Base-by-base conservation (phyloP, 805 yeast genomes). In the Wickerhamomyces bisporus region DNA sequence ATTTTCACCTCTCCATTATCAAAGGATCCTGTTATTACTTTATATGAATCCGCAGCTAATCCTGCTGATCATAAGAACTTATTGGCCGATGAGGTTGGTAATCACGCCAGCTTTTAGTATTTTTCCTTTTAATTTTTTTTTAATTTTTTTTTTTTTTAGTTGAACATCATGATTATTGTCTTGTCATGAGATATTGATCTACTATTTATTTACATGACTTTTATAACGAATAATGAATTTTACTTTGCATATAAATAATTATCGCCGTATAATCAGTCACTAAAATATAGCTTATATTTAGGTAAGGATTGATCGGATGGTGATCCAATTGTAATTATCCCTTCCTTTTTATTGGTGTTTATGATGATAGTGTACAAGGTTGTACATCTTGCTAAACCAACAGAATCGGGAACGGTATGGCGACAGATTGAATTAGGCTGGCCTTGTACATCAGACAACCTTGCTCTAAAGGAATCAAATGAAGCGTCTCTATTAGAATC, bases 31-130 rank as follows among this genome's bases (percentile, higher is more conserved):
- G 75, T 86, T 14, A 70, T 83, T 13, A 70, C 95, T 0, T 54
- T 85, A 16, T 91, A 89, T 58, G 98, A 91, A 61, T 75, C 88
- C 39, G 94, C 96, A 0, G 93, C 97, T 3, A 89, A 89, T 57
- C 96, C 96, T 0, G 77, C 81, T 1, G 97, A 89, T 56, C 97
- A 91, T 58, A 77, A 71, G 47, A 69, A 61, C 31, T 13, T 50
- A 21, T 14, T 53, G 8, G 39, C 42, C 3, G 44, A 49, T 18
- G 52, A 49, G 25, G 39, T 38, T 16, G 44, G 48, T 2, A 45
- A 47, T 29, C 45, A 41, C 32, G 44, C 32, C 5, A 30, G 19
- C 16, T 8, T 30, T 19, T 30, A 30, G n/a, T 11, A 11, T 11
- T 23, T 23, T 23, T 11, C 11, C 8, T 23, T 23, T n/a, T n/a